Percentiles rank a stretch among this genome's conserved stretches.
Conservation (phyloP, 495 filamentous ascomycete species). For the Amorphotheca resinae region DNA sequence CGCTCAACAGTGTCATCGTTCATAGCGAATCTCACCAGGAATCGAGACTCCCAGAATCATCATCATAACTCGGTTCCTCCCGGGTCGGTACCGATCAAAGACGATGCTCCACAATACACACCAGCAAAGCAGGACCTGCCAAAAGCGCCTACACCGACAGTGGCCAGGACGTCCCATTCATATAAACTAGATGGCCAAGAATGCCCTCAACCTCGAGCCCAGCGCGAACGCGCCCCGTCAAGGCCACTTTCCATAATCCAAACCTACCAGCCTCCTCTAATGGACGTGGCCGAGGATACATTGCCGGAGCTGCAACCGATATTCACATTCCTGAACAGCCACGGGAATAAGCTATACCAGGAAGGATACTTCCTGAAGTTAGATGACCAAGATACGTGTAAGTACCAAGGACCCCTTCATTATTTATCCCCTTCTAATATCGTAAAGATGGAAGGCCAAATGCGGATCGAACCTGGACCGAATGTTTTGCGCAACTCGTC, state of each 20-base stretch:
- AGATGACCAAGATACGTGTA: slow-evolving; percentile 84
- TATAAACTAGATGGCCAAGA: slow-evolving; percentile 7
- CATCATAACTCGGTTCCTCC: slow-evolving; percentile 24
- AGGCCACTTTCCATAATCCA: slow-evolving; percentile 54
- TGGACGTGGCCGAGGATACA: slow-evolving; percentile 75
- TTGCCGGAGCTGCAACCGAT: slow-evolving; percentile 88
- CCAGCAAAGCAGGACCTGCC: slow-evolving; percentile 3
- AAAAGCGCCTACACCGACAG: slow-evolving; percentile 2
- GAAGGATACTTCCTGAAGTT: slow-evolving; percentile 96
- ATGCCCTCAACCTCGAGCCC: slow-evolving; percentile 11
- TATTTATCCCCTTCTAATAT: slow-evolving; percentile 16
- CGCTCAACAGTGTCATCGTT: slow-evolving; percentile 43
- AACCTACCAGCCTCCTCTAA: slow-evolving; percentile 74
- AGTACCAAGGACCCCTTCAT: slow-evolving; percentile 16
- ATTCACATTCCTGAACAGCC: slow-evolving; percentile 87
- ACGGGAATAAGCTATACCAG: slow-evolving; percentile 91
- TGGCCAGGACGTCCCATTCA: not conserved
- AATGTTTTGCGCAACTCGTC: slow-evolving; percentile 94
- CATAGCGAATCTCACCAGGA: slow-evolving; percentile 42
- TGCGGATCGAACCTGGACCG: slow-evolving; percentile 78
- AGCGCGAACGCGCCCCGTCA: slow-evolving; percentile 24
- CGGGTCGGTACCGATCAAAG: slow-evolving; percentile 1
- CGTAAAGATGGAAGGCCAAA: slow-evolving; percentile 73
- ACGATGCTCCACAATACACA: slow-evolving; percentile 8
- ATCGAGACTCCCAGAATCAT: slow-evolving; percentile 27